These are phyloP conservation scores for Lonicera japonica DNA, from an alignment of 129 eudicot genomes.

Conservation along the genomic window DNA sequence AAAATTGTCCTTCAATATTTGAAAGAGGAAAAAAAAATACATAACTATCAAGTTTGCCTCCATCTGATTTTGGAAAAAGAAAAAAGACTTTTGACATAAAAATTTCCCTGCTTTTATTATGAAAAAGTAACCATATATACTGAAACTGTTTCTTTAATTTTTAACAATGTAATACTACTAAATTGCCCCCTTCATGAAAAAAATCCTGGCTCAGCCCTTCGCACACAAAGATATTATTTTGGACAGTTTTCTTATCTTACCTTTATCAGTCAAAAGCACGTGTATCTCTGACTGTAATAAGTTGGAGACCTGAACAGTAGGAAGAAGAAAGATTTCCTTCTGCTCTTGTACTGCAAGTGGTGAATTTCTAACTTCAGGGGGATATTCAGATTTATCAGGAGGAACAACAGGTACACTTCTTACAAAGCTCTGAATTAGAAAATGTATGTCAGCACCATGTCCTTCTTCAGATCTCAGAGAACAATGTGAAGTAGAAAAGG, in stretches of 20 bases:
- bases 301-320: slow-evolving; percentile 73
- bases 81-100: too few relatives aligned
- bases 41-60: too few relatives aligned
- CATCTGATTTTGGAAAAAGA: too few relatives aligned
- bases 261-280: slow-evolving; percentile 67
- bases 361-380: slow-evolving; percentile 32
- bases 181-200: too few relatives aligned
- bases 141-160: too few relatives aligned
- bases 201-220: too few relatives aligned
- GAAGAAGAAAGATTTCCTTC: slow-evolving; percentile 88
- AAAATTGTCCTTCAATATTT: too few relatives aligned
- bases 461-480: slow-evolving; percentile 48
- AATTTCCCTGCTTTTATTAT: too few relatives aligned
- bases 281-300: slow-evolving; percentile 69
- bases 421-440: slow-evolving; percentile 64
- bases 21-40: too few relatives aligned
- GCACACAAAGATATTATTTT: too few relatives aligned
- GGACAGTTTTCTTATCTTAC: slow-evolving; percentile 19
- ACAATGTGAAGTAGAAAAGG: slow-evolving; percentile 66
- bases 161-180: too few relatives aligned
- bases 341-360: slow-evolving; percentile 69
- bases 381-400: slow-evolving; percentile 40
- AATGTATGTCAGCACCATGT: slow-evolving; percentile 39
- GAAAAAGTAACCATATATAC: too few relatives aligned
- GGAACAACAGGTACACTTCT: slow-evolving; percentile 67